phyloP scores from a whole-genome alignment of 495 filamentous ascomycete genomes.

The Sporormia fimetaria region DNA sequence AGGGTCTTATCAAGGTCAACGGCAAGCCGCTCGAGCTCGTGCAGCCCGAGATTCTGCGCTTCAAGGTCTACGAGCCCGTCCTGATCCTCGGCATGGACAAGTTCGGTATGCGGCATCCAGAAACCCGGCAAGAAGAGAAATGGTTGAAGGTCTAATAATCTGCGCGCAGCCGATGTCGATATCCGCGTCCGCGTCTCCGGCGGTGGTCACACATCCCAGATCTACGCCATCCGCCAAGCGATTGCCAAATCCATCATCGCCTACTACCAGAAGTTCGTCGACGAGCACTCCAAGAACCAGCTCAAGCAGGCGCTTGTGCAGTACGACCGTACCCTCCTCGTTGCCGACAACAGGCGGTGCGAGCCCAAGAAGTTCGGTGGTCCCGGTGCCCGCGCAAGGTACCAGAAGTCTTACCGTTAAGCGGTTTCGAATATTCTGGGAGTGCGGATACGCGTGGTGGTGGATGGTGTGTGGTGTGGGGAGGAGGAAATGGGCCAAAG shows the following conservation, averaged over 20 bases:
- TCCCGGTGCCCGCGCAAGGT: slow-evolving; percentile 87
- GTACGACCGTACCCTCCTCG: slow-evolving; percentile 94
- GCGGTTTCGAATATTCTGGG: slow-evolving; percentile 4
- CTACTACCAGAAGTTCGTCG: slow-evolving; percentile 99
- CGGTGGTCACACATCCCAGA: slow-evolving; percentile 95
- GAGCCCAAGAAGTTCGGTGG: slow-evolving; percentile 50
- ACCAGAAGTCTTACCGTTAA: slow-evolving; percentile 83
- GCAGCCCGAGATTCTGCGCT: slow-evolving; percentile 91
- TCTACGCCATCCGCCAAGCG: slow-evolving; percentile 98
- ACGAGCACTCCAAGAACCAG: slow-evolving; percentile 99
- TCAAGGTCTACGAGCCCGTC: slow-evolving; percentile 98
- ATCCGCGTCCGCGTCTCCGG: slow-evolving; percentile 94
- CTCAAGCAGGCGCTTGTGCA: slow-evolving; percentile 87
- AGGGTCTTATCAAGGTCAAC: slow-evolving; percentile 97
- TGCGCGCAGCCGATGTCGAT: slow-evolving; percentile 65
- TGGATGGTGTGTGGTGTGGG: not conserved
- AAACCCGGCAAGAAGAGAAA: not conserved
- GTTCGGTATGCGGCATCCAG: slow-evolving; percentile 44
- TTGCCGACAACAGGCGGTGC: slow-evolving; percentile 85
- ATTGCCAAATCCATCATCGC: slow-evolving; percentile 95
- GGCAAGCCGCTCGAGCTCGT: slow-evolving; percentile 88
- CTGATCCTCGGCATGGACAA: slow-evolving; percentile 93
- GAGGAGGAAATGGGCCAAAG: not conserved
- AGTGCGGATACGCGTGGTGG: not conserved
- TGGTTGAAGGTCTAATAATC: not conserved